Evolutionary conservation across 164 flowering plant species (phyloP).

Genomic region (Vitis rupestris): DNA sequence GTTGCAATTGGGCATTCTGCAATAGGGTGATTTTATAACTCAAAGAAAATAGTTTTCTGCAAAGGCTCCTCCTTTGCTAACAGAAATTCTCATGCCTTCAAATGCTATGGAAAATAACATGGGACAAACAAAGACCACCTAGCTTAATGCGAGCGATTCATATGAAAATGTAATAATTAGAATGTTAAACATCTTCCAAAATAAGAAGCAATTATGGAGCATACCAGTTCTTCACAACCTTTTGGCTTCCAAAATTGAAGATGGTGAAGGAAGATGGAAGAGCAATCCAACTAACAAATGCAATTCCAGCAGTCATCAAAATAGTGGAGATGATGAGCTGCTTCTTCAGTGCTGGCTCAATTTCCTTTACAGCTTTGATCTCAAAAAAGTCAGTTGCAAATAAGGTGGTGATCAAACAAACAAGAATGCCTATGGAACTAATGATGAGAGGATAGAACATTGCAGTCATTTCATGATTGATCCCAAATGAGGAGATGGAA

Average conservation of each 20-base stretch:
- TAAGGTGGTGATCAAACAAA: slow-evolving; percentile 42
- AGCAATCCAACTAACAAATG: slow-evolving; percentile 33
- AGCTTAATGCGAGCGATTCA: neutral
- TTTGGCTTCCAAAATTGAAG: slow-evolving; percentile 47
- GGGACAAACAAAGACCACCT: neutral
- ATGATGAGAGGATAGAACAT: slow-evolving; percentile 39
- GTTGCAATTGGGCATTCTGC: too few species aligned
- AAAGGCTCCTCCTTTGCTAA: too few species aligned
- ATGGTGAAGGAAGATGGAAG: slow-evolving; percentile 50
- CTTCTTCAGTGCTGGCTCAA: slow-evolving; percentile 43
- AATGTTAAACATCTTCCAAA: neutral
- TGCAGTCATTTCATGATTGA: slow-evolving; percentile 36
- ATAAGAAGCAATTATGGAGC: slow-evolving; percentile 3
- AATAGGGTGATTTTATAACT: too few species aligned
- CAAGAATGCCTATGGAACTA: slow-evolving; percentile 40
- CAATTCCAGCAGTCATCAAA: slow-evolving; percentile 42
- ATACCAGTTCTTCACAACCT: slow-evolving; percentile 54
- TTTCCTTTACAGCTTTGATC: slow-evolving; percentile 41
- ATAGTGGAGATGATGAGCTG: slow-evolving; percentile 46
- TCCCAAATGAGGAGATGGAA: slow-evolving; percentile 66
- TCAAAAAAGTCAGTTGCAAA: slow-evolving; percentile 48
- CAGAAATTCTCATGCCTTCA: too few species aligned
- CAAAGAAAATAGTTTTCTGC: too few species aligned
- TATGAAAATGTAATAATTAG: neutral
- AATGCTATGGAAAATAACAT: too few species aligned